Percentiles rank a stretch among this genome's conserved stretches.
These are phyloP conservation scores for Drosera spatulata DNA, from an alignment of 179 eudicot species.

Conservation along the genomic window DNA sequence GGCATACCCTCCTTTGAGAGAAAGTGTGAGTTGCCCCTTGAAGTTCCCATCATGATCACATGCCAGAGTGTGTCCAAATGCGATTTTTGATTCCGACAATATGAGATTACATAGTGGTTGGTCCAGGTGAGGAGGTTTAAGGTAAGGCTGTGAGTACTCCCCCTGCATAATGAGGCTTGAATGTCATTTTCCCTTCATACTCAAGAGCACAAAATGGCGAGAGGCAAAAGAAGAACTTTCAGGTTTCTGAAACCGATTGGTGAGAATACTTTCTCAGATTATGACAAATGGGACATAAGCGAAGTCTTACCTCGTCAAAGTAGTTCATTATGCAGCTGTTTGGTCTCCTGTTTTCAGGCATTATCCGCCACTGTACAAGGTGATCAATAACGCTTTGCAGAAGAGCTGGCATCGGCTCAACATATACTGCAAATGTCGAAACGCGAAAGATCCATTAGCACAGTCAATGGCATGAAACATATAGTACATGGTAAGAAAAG, in stretches of 20 bases:
- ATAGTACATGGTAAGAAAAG: not conserved
- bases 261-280: not conserved
- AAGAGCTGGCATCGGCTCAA: constrained; percentile 72
- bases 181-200: not conserved
- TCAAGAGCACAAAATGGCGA: not conserved
- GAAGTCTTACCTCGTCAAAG: constrained; percentile 64
- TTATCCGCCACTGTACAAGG: constrained; percentile 73
- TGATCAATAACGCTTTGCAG: constrained; percentile 72
- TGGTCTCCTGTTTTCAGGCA: constrained; percentile 78
- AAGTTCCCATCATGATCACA: constrained; percentile 73
- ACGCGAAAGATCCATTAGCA: not conserved
- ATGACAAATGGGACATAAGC: not conserved
- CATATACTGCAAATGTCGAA: constrained; percentile 39
- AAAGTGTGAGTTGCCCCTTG: constrained; percentile 72
- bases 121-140: constrained; percentile 92
- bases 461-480: not conserved
- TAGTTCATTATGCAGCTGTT: constrained; percentile 89
- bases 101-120: constrained; percentile 68
- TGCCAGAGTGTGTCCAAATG: constrained; percentile 73
- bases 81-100: constrained; percentile 70
- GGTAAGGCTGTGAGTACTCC: constrained; percentile 82
- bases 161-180: constrained; percentile 31
- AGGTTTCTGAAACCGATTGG: not conserved
- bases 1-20: constrained; percentile 66
- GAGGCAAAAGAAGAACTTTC: not conserved